Evolutionary conservation across 2,329 filamentous ascomycete genomes (phyloP).

Genomic region (Cercospora brassicicola): DNA sequence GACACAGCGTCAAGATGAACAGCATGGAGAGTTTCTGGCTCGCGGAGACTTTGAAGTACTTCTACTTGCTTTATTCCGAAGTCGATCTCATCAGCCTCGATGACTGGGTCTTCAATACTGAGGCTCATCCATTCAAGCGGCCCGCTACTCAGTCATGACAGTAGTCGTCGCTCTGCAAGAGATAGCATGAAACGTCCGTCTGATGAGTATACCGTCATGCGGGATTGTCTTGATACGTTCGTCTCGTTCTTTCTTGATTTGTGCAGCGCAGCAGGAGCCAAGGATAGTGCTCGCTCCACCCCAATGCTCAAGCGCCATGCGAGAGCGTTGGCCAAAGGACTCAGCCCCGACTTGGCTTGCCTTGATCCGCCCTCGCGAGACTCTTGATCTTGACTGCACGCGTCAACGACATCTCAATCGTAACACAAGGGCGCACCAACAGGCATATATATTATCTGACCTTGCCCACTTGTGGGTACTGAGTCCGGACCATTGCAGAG

Average conservation of each 20-base stretch:
- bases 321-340: neutral
- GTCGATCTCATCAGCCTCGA: constrained; percentile 47
- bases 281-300: neutral
- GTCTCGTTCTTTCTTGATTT: neutral
- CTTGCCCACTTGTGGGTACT: neutral
- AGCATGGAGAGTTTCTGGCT: constrained; percentile 53
- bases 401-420: neutral
- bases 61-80: constrained; percentile 50
- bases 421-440: neutral
- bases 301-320: neutral
- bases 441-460: neutral
- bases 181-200: neutral
- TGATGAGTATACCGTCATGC: neutral
- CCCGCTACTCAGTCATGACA: constrained; percentile 17
- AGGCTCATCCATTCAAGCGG: constrained; percentile 51
- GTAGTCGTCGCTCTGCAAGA: neutral
- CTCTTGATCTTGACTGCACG: neutral
- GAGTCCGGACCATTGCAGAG: neutral
- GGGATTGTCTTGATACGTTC: neutral
- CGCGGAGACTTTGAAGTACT: constrained; percentile 53
- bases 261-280: neutral
- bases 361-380: neutral
- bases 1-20: constrained; percentile 39
- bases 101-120: constrained; percentile 53
- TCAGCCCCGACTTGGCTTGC: constrained; percentile 1